A percentile compares a stretch with the other conserved stretches of the same genome.
Evolutionary conservation across 148 eudicot species (phyloP).

Genomic region (Gaultheria prostrata): DNA sequence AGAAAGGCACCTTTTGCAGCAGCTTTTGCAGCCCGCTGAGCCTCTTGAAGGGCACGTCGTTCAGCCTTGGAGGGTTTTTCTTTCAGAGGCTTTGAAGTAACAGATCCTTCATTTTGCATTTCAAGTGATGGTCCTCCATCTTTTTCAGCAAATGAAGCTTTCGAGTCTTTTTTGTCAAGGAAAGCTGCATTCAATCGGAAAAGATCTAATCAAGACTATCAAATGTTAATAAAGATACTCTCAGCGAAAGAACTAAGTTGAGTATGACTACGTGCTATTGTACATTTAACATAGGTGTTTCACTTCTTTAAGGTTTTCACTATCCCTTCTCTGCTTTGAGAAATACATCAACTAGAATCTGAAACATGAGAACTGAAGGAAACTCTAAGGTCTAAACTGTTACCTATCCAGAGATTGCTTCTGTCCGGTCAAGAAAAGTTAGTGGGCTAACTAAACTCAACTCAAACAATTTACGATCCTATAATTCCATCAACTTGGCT

Average conservation of each 20-base stretch:
- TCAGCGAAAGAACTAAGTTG: background rate
- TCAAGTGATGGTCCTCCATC: constrained; percentile 47
- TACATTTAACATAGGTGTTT: background rate
- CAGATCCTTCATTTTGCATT: constrained; percentile 41
- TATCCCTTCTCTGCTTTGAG: background rate
- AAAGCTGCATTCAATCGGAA: constrained; percentile 15
- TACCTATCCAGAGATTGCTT: background rate
- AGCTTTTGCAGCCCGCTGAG: constrained; percentile 95
- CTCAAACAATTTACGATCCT: background rate
- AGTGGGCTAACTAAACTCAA: background rate
- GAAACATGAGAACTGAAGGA: background rate
- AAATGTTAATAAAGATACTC: background rate
- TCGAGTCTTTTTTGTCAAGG: constrained; percentile 19
- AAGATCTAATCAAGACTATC: background rate
- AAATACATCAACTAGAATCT: background rate
- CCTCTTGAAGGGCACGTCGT: constrained; percentile 91
- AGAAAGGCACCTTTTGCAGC: constrained; percentile 65
- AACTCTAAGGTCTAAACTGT: background rate
- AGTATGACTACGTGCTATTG: background rate
- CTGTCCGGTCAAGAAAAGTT: background rate
- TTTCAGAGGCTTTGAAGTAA: constrained; percentile 53
- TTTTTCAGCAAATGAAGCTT: constrained; percentile 42
- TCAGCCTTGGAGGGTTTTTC: constrained; percentile 92
- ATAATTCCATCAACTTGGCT: background rate
- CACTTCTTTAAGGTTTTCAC: background rate